Base-by-base conservation (phyloP, 192 early-diverging fungal genomes). In the Podila clonocystis region DNA sequence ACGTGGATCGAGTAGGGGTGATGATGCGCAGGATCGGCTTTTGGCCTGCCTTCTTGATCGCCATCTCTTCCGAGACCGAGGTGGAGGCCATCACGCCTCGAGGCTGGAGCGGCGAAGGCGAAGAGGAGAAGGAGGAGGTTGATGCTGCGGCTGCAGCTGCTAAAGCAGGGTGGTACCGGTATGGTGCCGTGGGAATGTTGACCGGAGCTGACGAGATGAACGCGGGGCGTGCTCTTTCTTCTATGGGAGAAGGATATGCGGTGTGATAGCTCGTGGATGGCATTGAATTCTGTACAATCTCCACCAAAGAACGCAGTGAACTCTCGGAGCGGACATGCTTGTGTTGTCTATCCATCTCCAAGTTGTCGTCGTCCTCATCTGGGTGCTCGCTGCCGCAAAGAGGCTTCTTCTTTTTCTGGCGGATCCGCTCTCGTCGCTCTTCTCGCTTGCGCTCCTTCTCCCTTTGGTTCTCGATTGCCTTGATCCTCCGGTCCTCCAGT, bases 11-110 rank as follows among this genome's bases (percentile, higher is more conserved):
- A 15, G 70, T 68, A 13, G 71, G 67, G 1, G 62, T 62, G 65
- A 80, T 73, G 48, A 80, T 69, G 0, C 70, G 70, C 24, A 67
- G 52, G 15, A 70, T 62, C 1, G 70, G 77, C 8, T 22, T 55
- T 11, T 55, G 52, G 9, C 71, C 65, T 2, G 77, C 72, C 70
- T 69, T 72, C 63, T 80, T 80, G 70, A 80, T 41, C n/a, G 68
- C 77, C 3, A 80, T 62, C 31, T 80, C 77, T 5, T 72, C 77
- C 17, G 77, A 80, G 4, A 80, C 36, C 8, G 55, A 55, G 19
- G 77, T 80, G 0, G 77, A 80, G 17, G 77, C 77, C 2, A 73
- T 62, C 19, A 80, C 77, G 22, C 77, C 68, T 13, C 70, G 50
- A 17, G 77, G 77, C 30, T 80, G 77, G 7, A 73, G 65, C 1